phyloP scores from a whole-genome alignment of 805 yeast species.

The Phaffomyces antillensis region DNA sequence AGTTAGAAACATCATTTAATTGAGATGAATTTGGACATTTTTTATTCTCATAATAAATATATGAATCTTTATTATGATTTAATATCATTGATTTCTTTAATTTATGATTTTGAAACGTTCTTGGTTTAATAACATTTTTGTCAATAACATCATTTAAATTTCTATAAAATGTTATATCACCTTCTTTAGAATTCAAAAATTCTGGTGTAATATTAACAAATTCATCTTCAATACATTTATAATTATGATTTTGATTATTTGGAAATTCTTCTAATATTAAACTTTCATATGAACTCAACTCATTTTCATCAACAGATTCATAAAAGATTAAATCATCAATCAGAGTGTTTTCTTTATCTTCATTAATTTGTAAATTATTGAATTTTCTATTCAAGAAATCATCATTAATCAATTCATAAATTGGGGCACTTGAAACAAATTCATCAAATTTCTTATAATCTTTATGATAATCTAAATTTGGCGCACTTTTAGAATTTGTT shows the following conservation, averaged over 20 bases:
- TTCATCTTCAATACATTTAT: not conserved
- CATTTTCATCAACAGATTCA: not conserved
- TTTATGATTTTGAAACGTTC: conserved; percentile 17
- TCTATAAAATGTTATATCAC: conserved; percentile 11
- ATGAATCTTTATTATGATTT: not conserved
- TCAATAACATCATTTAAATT: conserved; percentile 3
- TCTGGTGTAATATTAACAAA: conserved; percentile 1
- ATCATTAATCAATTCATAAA: not conserved
- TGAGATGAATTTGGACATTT: conserved; percentile 15
- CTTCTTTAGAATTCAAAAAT: conserved; percentile 5
- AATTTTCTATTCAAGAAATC: not conserved
- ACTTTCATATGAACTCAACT: not conserved
- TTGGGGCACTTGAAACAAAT: not conserved
- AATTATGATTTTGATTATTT: not conserved
- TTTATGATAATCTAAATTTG: not conserved
- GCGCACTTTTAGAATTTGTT: conserved; percentile 1
- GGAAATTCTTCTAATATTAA: conserved; percentile 6
- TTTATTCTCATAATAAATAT: conserved; percentile 9
- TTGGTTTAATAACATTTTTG: conserved; percentile 15
- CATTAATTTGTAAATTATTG: not conserved
- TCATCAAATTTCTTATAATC: not conserved
- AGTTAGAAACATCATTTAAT: not conserved
- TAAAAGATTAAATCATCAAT: not conserved
- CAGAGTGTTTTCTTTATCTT: conserved; percentile 3
- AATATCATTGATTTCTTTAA: conserved; percentile 2